A percentile compares a stretch with the other conserved stretches of the same genome.
phyloP scores from a whole-genome alignment of 352 stramenopile species.

The Globisporangium lucens region DNA sequence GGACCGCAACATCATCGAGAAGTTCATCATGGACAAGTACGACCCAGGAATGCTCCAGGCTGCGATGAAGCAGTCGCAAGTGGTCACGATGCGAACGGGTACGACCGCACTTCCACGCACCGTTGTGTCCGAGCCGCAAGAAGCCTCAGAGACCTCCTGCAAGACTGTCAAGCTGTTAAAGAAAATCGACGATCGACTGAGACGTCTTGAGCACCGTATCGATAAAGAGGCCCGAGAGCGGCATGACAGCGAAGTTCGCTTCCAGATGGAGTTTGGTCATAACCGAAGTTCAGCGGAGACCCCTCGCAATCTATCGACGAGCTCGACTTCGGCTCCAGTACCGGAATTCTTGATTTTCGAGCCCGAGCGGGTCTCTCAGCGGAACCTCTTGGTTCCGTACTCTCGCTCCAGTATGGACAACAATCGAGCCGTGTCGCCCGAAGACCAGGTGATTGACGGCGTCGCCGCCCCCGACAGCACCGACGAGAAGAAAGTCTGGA shows the following conservation, averaged over 20 bases:
- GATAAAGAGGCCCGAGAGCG: slow-evolving; percentile 44
- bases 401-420: slow-evolving; percentile 1
- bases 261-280: slow-evolving; percentile 26
- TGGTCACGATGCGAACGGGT: slow-evolving; percentile 48
- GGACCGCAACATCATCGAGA: slow-evolving; percentile 76
- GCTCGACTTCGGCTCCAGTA: neutral
- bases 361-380: slow-evolving; percentile 60
- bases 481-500: slow-evolving; percentile 38
- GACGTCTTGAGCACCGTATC: slow-evolving; percentile 45
- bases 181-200: slow-evolving; percentile 50
- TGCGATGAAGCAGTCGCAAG: slow-evolving; percentile 72
- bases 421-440: neutral
- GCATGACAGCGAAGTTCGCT: slow-evolving; percentile 44
- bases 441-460: slow-evolving; percentile 17
- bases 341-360: slow-evolving; percentile 43
- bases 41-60: slow-evolving; percentile 69
- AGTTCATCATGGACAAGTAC: slow-evolving; percentile 87
- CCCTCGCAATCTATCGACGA: slow-evolving; percentile 10
- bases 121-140: slow-evolving; percentile 8
- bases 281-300: slow-evolving; percentile 11
- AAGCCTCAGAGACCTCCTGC: neutral
- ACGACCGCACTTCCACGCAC: slow-evolving; percentile 13
- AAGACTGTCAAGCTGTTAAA: slow-evolving; percentile 37
- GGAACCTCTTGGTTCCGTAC: slow-evolving; percentile 36
- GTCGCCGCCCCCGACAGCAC: slow-evolving; percentile 23